These are phyloP conservation scores for Agapanthus africanus DNA, from an alignment of 106 monocot genomes.

Conservation along the genomic window DNA sequence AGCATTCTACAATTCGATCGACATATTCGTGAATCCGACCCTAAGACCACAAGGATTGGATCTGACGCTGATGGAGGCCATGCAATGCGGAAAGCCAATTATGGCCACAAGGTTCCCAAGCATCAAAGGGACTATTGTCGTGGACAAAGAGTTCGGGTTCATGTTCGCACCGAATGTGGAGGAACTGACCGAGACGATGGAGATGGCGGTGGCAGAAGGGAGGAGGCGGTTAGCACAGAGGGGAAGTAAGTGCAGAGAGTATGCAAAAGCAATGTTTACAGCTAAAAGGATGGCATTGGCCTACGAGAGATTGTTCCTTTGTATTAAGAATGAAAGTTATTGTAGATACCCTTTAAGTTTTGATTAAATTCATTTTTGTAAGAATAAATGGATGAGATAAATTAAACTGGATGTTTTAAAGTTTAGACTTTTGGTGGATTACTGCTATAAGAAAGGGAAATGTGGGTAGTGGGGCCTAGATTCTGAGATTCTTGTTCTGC, in stretches of 20 bases:
- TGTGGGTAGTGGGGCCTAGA: too few relatives aligned
- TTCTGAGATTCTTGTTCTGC: too few relatives aligned
- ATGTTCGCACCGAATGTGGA: conserved; percentile 83
- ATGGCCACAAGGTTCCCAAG: conserved; percentile 85
- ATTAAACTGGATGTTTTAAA: too few relatives aligned
- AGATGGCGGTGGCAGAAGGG: conserved; percentile 64
- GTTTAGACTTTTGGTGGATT: too few relatives aligned
- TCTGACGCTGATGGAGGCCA: conserved; percentile 95
- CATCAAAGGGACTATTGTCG: conserved; percentile 77
- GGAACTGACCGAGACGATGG: conserved; percentile 44
- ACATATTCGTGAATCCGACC: conserved; percentile 94
- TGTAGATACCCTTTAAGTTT: conserved; percentile 15
- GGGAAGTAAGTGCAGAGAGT: conserved; percentile 51
- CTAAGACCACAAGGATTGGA: conserved; percentile 93
- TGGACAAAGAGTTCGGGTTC: conserved; percentile 74
- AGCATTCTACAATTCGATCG: conserved; percentile 89
- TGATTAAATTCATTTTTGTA: too few relatives aligned
- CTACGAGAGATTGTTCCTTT: conserved; percentile 66
- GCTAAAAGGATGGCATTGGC: conserved; percentile 87
- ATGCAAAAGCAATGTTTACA: conserved; percentile 67
- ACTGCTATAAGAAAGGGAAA: too few relatives aligned
- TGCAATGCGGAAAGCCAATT: conserved; percentile 89
- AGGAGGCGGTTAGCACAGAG: conserved; percentile 39
- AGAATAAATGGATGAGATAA: too few relatives aligned
- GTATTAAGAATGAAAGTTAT: conserved; percentile 12